phyloP scores from a whole-genome alignment of 1,284 basidiomycete genomes.

The Coniferiporia sulphurascens region DNA sequence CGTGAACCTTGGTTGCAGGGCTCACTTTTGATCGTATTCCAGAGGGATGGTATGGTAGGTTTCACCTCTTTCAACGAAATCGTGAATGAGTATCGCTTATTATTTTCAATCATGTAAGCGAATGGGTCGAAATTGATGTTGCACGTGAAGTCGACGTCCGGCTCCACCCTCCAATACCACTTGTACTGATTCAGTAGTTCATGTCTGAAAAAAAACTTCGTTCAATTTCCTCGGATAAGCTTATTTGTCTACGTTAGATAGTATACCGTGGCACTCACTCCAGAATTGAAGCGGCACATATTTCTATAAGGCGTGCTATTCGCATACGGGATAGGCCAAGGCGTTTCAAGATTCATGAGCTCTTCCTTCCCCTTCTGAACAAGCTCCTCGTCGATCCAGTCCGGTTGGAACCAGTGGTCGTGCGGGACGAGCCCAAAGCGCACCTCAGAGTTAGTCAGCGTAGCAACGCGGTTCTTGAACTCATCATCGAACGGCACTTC shows the following conservation, averaged over 20 bases:
- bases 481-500: conserved; percentile 42
- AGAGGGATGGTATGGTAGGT: conserved; percentile 71
- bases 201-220: conserved; percentile 49
- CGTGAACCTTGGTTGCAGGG: background rate
- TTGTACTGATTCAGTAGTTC: conserved; percentile 42
- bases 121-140: conserved; percentile 74
- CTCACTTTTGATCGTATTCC: conserved; percentile 54
- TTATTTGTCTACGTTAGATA: background rate
- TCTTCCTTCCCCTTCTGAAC: conserved; percentile 44
- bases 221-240: background rate
- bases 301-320: conserved; percentile 24
- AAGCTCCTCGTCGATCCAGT: conserved; percentile 57
- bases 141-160: conserved; percentile 70
- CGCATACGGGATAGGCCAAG: conserved; percentile 13
- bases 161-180: conserved; percentile 72
- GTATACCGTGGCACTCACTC: conserved; percentile 30
- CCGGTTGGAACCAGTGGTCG: conserved; percentile 49
- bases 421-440: conserved; percentile 52
- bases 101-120: conserved; percentile 67
- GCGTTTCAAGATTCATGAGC: background rate
- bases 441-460: conserved; percentile 33
- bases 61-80: conserved; percentile 74
- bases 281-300: conserved; percentile 52
- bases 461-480: conserved; percentile 32
- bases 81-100: conserved; percentile 58